Conservation (phyloP, 2,329 filamentous ascomycete genomes). For the Alternaria ventricosa region DNA sequence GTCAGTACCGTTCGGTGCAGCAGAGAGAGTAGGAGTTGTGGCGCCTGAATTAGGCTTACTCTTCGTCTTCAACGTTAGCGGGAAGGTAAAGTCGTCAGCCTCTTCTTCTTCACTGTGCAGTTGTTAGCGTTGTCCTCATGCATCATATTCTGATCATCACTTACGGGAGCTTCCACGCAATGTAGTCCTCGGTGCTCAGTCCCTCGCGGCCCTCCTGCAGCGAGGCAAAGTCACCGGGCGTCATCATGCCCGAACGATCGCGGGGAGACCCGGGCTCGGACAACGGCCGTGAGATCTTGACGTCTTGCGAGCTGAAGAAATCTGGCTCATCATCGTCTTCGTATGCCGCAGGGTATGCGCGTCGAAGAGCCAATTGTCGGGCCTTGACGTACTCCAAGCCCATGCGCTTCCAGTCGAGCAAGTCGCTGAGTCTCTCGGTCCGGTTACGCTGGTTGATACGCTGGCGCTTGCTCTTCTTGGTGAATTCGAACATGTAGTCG, state of each 20-base stretch:
- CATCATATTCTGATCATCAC: slow-evolving; percentile 51
- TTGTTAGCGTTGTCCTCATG: slow-evolving; percentile 38
- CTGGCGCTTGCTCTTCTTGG: slow-evolving; percentile 89
- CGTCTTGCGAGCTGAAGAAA: slow-evolving; percentile 89
- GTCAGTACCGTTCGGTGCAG: slow-evolving; percentile 38
- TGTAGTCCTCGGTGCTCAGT: slow-evolving; percentile 94
- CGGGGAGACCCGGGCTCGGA: slow-evolving; percentile 92
- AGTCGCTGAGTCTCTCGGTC: slow-evolving; percentile 90
- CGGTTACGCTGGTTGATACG: slow-evolving; percentile 98
- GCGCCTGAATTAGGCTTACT: slow-evolving; percentile 43
- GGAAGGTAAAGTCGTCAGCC: slow-evolving; percentile 76
- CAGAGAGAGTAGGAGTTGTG: slow-evolving; percentile 34
- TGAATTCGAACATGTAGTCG: slow-evolving; percentile 92
- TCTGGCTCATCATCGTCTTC: slow-evolving; percentile 78
- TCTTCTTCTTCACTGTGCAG: slow-evolving; percentile 78
- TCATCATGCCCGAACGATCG: slow-evolving; percentile 97
- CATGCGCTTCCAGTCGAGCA: slow-evolving; percentile 99
- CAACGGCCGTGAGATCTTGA: slow-evolving; percentile 93
- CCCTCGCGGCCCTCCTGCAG: slow-evolving; percentile 94
- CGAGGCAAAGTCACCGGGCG: slow-evolving; percentile 95
- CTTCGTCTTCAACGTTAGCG: slow-evolving; percentile 67
- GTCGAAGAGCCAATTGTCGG: slow-evolving; percentile 84
- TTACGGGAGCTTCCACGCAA: slow-evolving; percentile 97
- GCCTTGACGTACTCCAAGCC: slow-evolving; percentile 99
- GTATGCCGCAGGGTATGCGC: slow-evolving; percentile 91